Evolutionary conservation across 139 green algal species (phyloP), one percentile per base, ranked within the genome.

Genomic region (Coelastrella sp.): DNA sequence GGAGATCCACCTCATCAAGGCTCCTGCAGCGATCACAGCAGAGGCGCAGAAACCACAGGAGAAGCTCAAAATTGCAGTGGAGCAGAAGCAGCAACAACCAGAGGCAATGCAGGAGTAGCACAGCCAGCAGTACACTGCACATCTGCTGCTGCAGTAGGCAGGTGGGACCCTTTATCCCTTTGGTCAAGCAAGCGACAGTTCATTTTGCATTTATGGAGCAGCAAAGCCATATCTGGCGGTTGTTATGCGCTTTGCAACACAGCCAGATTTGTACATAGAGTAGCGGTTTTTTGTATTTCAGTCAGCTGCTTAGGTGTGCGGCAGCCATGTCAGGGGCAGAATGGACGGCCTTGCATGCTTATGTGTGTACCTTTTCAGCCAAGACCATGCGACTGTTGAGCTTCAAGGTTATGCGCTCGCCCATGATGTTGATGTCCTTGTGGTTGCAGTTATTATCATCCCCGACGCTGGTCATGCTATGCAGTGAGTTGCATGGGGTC

Each of bases 1-100:
- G 89, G 95, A 98, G 93, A 98, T 99, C 79, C 95, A 98, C 91
- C 93, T 99, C 56, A 94, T 99, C 84, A 95, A 94, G 87, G 97
- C 96, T 25, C 96, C 95, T 14, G 93, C 89, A 25, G 85, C 88
- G 7, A 79, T 96, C 1, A 24, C 19, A 25, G 57, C 25, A 57
- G 73, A 72, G 60, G 89, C 85, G 80, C 80, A 60, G 20, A 82
- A 85, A 65, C 66, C 25, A 5, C 93, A 92, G 82, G 91, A 96
- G 87, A 96, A 94, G 90, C 91, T 95, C 88, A 95, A 94, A 65
- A 89, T 94, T 80, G 80, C 84, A 5, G 91, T 92, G 70, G 88
- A 91, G 81, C 60, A 82, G 79, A 75, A 84, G 63, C 91, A 70
- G 72, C 82, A 82, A 56, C 58, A 20, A 56, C 58, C 20, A 9